A percentile compares a stretch with the other conserved stretches of the same genome.
Evolutionary conservation across 179 eudicot species (phyloP).

Genomic region (Spergularia azorica): DNA sequence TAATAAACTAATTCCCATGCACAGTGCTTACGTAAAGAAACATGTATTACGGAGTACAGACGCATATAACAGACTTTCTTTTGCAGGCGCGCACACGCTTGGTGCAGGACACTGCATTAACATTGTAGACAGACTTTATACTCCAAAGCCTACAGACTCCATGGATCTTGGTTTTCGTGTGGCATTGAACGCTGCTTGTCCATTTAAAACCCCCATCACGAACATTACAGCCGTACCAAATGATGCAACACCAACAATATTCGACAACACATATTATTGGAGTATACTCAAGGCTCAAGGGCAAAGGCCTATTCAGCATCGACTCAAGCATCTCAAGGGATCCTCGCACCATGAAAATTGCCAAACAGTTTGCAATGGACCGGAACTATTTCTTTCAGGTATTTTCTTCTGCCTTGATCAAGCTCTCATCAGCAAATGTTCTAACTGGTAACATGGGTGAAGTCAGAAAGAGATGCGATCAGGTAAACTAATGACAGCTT

Average conservation of each 20-base stretch:
- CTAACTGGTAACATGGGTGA: slow-evolving; percentile 39
- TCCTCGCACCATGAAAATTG: slow-evolving; percentile 38
- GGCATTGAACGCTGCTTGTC: slow-evolving; percentile 40
- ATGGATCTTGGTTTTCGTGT: slow-evolving; percentile 23
- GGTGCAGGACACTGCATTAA: slow-evolving; percentile 59
- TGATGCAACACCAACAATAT: slow-evolving; percentile 44
- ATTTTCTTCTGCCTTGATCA: slow-evolving; percentile 60
- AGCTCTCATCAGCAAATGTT: slow-evolving; percentile 49
- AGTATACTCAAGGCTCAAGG: slow-evolving; percentile 30
- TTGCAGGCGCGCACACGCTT: slow-evolving; percentile 62
- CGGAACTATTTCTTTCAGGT: slow-evolving; percentile 40
- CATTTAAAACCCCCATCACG: slow-evolving; percentile 20
- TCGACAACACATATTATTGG: slow-evolving; percentile 51
- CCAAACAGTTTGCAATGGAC: slow-evolving; percentile 40
- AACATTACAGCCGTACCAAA: slow-evolving; percentile 38
- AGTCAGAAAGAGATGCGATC: slow-evolving; percentile 33
- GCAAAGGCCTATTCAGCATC: slow-evolving; percentile 44
- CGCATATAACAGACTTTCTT: not conserved
- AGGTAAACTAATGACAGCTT: slow-evolving; percentile 25
- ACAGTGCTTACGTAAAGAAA: too few species aligned
- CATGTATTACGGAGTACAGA: not conserved
- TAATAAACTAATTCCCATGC: slow-evolving; percentile 17
- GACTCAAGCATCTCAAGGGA: slow-evolving; percentile 46
- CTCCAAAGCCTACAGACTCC: slow-evolving; percentile 22
- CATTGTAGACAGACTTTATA: slow-evolving; percentile 40